Evolutionary conservation across 164 flowering plant species (phyloP), one percentile per base, ranked within the genome.

Genomic region (Kingdonia uniflora): DNA sequence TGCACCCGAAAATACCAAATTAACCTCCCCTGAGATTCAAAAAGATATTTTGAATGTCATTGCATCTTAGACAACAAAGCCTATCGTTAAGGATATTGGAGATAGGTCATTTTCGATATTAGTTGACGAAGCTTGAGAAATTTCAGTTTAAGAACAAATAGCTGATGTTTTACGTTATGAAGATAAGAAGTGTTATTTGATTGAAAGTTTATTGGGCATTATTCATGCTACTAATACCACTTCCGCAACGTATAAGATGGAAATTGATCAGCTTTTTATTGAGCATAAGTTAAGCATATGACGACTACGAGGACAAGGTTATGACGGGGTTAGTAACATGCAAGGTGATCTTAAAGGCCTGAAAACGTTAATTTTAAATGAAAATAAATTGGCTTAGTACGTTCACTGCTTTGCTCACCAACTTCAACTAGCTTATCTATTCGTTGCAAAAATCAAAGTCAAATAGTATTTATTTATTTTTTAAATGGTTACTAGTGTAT

Each of bases 261-360:
- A 19, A 2, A 2, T 51, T 17, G 54, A 33, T 29, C 2, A 14
- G 16, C 22, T 51, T 11, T 33, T 19, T 51, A n/a, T n/a, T n/a
- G n/a, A n/a, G n/a, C n/a, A n/a, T n/a, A n/a, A n/a, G 10, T 2
- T 20, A 10, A 26, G 54, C 19, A 51, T 33, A 29, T n/a, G 19
- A 10, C 17, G 39, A 17, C 26, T 51, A 14, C 22, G 41, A 5
- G 42, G 22, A 21, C 29, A 38, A 20, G 26, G 29, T 52, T 23
- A 38, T 22, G 43, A 38, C 7, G 43, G 19, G 23, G 56, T n/a
- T 11, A 38, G 29, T 20, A 38, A 40, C 19, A 38, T 52, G 26
- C 17, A 20, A 52, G 43, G 45, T 52, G 44, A 52, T 19, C 21
- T 52, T 21, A 38, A 52, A n/a, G n/a, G n/a, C n/a, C n/a, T n/a